Evolutionary conservation across 106 monocot species (phyloP).

Genomic region (Alisma plantagoaquatica): DNA sequence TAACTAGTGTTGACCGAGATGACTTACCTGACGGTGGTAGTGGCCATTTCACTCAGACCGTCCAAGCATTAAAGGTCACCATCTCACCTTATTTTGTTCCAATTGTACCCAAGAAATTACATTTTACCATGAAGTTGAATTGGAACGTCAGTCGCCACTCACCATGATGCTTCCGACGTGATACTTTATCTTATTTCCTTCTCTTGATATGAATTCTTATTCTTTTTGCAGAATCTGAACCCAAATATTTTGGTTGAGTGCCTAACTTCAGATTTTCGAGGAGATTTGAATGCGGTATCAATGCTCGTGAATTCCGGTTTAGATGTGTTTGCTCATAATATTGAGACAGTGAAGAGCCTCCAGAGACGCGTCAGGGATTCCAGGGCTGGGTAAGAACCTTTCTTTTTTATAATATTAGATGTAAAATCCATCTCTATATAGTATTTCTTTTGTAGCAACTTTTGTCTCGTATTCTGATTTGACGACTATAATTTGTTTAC

Average conservation of each 20-base stretch:
- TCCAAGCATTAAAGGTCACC: slow-evolving; percentile 68
- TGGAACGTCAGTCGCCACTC: not conserved
- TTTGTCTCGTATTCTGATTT: not conserved
- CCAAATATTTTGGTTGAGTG: slow-evolving; percentile 92
- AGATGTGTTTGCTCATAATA: slow-evolving; percentile 96
- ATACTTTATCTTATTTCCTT: not conserved
- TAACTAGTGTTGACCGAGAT: slow-evolving; percentile 97
- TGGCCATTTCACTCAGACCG: slow-evolving; percentile 84
- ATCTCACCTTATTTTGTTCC: not conserved
- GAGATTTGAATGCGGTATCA: slow-evolving; percentile 70
- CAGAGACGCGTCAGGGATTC: slow-evolving; percentile 94
- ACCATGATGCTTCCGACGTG: not conserved
- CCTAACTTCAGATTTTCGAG: slow-evolving; percentile 90
- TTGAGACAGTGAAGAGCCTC: slow-evolving; percentile 85
- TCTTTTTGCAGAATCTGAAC: slow-evolving; percentile 42
- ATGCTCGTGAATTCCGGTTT: slow-evolving; percentile 58
- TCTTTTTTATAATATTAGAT: not conserved
- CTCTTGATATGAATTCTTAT: not conserved
- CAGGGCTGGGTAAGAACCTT: slow-evolving; percentile 55
- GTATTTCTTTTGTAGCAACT: not conserved
- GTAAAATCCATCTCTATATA: not conserved
- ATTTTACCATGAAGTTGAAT: not conserved
- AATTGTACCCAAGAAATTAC: not conserved
- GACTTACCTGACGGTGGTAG: slow-evolving; percentile 98
- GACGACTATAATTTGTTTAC: not conserved